Evolutionary conservation across 192 early-diverging fungal genomes (phyloP).

Genomic region (Coemansia sp.): DNA sequence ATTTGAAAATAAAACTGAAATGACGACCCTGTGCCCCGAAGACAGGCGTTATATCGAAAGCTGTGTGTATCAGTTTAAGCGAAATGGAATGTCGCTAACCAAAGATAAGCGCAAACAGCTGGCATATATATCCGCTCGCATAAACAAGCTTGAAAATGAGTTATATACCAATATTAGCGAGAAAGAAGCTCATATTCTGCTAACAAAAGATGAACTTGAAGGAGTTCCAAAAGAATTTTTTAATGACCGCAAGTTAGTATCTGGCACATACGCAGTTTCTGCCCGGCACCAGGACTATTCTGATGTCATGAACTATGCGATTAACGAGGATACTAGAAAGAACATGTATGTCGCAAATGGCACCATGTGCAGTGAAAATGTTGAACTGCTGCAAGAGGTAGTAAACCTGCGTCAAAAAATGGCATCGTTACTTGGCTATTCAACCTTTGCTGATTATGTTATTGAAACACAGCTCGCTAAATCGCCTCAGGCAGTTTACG

Average conservation of each 20-base stretch:
- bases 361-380: constrained; percentile 53
- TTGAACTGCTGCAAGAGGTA: constrained; percentile 56
- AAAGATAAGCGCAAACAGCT: constrained; percentile 59
- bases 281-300: constrained; percentile 61
- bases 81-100: constrained; percentile 65
- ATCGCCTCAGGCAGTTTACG: constrained; percentile 54
- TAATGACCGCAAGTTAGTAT: constrained; percentile 9
- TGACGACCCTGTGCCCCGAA: constrained; percentile 52
- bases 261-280: constrained; percentile 55
- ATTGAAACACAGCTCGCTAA: constrained; percentile 75
- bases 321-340: constrained; percentile 39
- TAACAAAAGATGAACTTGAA: constrained; percentile 56
- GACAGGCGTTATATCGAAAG: constrained; percentile 62
- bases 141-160: constrained; percentile 51
- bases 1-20: constrained; percentile 33
- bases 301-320: constrained; percentile 50
- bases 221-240: constrained; percentile 68
- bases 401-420: constrained; percentile 43
- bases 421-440: constrained; percentile 61
- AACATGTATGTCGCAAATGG: constrained; percentile 45
- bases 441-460: constrained; percentile 59
- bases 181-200: constrained; percentile 30
- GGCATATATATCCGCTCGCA: constrained; percentile 57
- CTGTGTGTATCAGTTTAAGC: constrained; percentile 57
- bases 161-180: constrained; percentile 66